Evolutionary conservation across 257 asterid species (phyloP).

Genomic region (Forsythia suspensa): DNA sequence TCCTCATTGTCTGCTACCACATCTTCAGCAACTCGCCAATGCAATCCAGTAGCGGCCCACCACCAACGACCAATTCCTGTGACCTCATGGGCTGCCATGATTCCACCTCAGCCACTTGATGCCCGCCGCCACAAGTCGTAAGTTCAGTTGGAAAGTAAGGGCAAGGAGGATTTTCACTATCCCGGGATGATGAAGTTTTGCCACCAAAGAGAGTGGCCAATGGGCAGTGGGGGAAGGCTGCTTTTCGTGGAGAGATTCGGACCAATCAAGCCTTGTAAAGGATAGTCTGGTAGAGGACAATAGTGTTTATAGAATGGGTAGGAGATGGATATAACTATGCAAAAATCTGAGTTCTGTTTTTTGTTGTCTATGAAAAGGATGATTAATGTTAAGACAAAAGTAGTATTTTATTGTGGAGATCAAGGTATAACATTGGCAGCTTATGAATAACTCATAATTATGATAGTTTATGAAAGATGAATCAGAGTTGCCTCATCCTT

Average conservation of each 20-base stretch:
- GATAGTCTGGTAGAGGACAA: constrained; percentile 15
- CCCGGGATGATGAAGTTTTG: not conserved
- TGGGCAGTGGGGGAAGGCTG: constrained; percentile 12
- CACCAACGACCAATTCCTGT: constrained; percentile 38
- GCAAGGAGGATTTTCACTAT: constrained; percentile 7
- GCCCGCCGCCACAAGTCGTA: constrained; percentile 34
- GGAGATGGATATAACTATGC: constrained; percentile 19
- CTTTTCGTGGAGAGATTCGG: constrained; percentile 18
- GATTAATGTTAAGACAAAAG: constrained; percentile 22
- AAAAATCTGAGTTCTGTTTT: constrained; percentile 8
- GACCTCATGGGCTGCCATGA: constrained; percentile 60
- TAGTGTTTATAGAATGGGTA: constrained; percentile 26
- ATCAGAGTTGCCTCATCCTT: constrained; percentile 10
- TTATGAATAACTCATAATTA: constrained; percentile 13
- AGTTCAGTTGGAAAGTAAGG: not conserved
- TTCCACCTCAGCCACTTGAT: constrained; percentile 39
- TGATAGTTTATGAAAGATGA: not conserved
- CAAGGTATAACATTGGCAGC: constrained; percentile 25
- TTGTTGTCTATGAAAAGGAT: not conserved
- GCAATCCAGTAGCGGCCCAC: constrained; percentile 24
- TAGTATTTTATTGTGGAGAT: constrained; percentile 30
- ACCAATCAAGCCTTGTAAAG: constrained; percentile 26
- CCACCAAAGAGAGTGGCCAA: not conserved
- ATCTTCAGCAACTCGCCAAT: constrained; percentile 18
- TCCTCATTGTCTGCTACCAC: constrained; percentile 37